Evolutionary conservation across 2,329 filamentous ascomycete species (phyloP), one percentile per base, ranked within the genome.

Genomic region (Ophiostoma quercus): DNA sequence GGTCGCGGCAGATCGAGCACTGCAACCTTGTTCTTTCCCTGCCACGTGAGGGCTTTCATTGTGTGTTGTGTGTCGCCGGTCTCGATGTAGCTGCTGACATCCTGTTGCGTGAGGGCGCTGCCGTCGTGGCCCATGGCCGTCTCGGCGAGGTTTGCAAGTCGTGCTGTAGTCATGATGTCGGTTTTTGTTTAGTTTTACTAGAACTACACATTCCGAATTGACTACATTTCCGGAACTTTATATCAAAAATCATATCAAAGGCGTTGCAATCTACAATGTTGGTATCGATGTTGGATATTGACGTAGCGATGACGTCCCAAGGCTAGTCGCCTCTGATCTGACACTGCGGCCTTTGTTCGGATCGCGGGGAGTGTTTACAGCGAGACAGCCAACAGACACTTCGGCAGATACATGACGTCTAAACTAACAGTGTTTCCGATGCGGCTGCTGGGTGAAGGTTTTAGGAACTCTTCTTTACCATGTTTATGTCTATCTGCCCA

Each of bases 1-100:
- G 92, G 92, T 74, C 88, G 90, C 0, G 90, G 85, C 5, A 86
- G 85, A 43, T 92, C 85, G 67, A 88, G 84, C 85, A 96, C 82
- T 76, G 90, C 80, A 66, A 96, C 91, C 39, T 82, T 86, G 75
- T 93, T 91, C 82, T 94, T 95, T 68, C 91, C 90, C 79, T 90
- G 87, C 92, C 92, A 96, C 1, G 85, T 86, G 16, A 96, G 80
- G 0, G 92, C 93, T 78, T 92, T 90, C 90, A 96, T 95, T 19
- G 79, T 90, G 74, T 88, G 85, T 78, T 57, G 79, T 2, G 78
- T 80, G 71, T 89, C 82, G 4, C 51, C 51, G n/a, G 51, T 57
- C 29, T 68, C 32, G 11, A 25, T n/a, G 66, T 90, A 91, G 73
- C 88, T 88, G 71, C 85, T 81, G 66, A 94, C 82, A 75, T 95